Conservation (phyloP, 805 yeast species). For the Zygosaccharomyces bailii region DNA sequence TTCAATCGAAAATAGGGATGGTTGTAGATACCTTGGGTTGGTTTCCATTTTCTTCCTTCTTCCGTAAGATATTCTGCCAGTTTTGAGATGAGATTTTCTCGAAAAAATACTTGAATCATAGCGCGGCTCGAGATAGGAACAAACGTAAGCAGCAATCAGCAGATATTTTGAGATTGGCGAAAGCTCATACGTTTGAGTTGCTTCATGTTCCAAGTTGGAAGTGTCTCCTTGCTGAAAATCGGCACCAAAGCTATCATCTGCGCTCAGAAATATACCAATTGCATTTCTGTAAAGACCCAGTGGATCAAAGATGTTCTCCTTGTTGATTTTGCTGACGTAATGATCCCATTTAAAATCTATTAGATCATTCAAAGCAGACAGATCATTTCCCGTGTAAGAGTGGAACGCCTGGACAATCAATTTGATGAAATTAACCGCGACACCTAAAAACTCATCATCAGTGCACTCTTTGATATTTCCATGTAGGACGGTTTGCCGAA, state of each 20-base stretch:
- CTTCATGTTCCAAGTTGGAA: conserved; percentile 12
- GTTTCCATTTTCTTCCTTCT: conserved; percentile 45
- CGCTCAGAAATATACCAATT: conserved; percentile 28
- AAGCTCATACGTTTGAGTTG: conserved; percentile 41
- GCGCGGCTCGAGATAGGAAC: conserved; percentile 70
- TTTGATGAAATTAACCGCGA: conserved; percentile 27
- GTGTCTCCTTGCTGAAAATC: conserved; percentile 13
- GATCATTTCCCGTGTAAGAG: conserved; percentile 34
- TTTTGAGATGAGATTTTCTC: conserved; percentile 43
- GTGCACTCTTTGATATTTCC: conserved; percentile 18
- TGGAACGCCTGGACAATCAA: conserved; percentile 33
- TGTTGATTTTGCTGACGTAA: conserved; percentile 22
- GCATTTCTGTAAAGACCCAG: conserved; percentile 33
- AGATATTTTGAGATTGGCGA: conserved; percentile 63
- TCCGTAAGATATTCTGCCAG: conserved; percentile 41
- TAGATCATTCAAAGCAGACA: conserved; percentile 28
- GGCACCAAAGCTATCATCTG: conserved; percentile 34
- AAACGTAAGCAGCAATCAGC: conserved; percentile 77
- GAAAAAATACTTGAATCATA: conserved; percentile 71
- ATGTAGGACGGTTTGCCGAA: conserved; percentile 11
- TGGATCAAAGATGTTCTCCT: conserved; percentile 25
- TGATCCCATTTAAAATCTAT: conserved; percentile 33
- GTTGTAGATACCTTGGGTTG: conserved; percentile 62
- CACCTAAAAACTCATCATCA: conserved; percentile 16
- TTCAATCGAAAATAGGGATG: conserved; percentile 73